These are phyloP conservation scores for Lentinula lateritia DNA, from an alignment of 768 basidiomycete species.

Conservation along the genomic window DNA sequence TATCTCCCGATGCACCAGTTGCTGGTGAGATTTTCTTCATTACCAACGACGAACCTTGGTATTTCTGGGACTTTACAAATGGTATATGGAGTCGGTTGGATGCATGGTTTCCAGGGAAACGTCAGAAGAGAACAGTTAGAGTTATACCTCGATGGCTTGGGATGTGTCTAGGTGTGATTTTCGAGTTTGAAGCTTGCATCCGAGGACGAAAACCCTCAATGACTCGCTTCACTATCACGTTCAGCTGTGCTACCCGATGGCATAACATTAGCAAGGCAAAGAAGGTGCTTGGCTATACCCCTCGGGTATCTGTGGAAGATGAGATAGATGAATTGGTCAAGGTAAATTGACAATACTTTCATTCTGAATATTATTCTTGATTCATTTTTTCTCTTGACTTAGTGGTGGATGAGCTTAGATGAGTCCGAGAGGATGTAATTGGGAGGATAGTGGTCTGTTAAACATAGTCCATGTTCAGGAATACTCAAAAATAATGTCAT, in stretches of 20 bases:
- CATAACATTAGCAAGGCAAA: slow-evolving; percentile 71
- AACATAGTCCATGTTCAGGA: too few species aligned
- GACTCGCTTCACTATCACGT: slow-evolving; percentile 53
- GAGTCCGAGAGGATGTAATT: too few species aligned
- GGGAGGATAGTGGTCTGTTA: too few species aligned
- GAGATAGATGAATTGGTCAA: slow-evolving; percentile 53
- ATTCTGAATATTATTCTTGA: slow-evolving; percentile 12
- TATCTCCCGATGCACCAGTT: slow-evolving; percentile 54
- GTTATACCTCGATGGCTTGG: slow-evolving; percentile 2
- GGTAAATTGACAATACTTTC: slow-evolving; percentile 20
- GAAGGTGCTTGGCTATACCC: slow-evolving; percentile 68
- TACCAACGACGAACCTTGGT: slow-evolving; percentile 71
- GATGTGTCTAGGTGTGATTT: slow-evolving; percentile 36
- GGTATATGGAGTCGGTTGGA: slow-evolving; percentile 47
- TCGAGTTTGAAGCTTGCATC: slow-evolving; percentile 38
- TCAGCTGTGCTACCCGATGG: slow-evolving; percentile 51
- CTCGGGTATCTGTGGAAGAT: slow-evolving; percentile 62
- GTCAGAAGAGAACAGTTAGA: slow-evolving; percentile 13
- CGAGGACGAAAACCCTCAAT: slow-evolving; percentile 57
- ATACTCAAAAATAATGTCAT: too few species aligned
- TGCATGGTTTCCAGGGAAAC: slow-evolving; percentile 31
- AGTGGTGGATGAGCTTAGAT: background rate
- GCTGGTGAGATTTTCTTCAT: slow-evolving; percentile 74
- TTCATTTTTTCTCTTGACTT: background rate
- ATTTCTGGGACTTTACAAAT: slow-evolving; percentile 70